Base-by-base conservation (phyloP, 495 filamentous ascomycete genomes). In the Mytilinidion resinicola region DNA sequence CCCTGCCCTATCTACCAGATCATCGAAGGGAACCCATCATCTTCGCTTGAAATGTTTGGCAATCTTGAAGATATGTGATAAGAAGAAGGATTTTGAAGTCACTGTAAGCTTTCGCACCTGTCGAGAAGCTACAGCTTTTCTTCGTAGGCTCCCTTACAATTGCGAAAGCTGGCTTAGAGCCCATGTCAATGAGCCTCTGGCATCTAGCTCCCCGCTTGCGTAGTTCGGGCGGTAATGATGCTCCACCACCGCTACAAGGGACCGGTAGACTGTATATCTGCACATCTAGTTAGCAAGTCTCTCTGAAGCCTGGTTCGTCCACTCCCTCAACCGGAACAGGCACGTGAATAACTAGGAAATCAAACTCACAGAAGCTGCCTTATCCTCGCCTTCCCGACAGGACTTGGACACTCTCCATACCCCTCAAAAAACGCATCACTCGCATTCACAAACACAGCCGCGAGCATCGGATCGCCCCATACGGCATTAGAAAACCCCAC, bases 391-490 rank as follows among this genome's bases (percentile, higher is more conserved):
- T 59, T 60, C 15, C 49, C 53, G 8, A 51, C 55, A 14, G 52
- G 51, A 46, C 51, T 58, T 4, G 72, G 72, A 51, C 61, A 55
- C 51, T 63, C 65, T 37, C 75, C 75, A 68, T 53, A 72, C 1
- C 76, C 75, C 53, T 74, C 69, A 9, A 77, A 66, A 57, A 83
- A 81, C 1, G 71, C 74, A 9, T 72, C 60, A 10, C 71, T 74
- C 0, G 74, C 73, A 33, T 70, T 65, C 11, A 73, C 73, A 61
- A 84, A 83, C 5, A 73, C 75, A 4, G 72, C 72, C 3, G 73
- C 74, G 43, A 86, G 67, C 15, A 81, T 67, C 3, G 82, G 81
- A 60, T 86, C 83, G 35, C 83, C 83, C 63, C 84, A 85, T 10
- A 85, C 55, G 51, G 74, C 76, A 53, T 77, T 76, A 37, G 76